phyloP scores from a whole-genome alignment of 1,284 basidiomycete genomes.

The Austroboletus niveus region DNA sequence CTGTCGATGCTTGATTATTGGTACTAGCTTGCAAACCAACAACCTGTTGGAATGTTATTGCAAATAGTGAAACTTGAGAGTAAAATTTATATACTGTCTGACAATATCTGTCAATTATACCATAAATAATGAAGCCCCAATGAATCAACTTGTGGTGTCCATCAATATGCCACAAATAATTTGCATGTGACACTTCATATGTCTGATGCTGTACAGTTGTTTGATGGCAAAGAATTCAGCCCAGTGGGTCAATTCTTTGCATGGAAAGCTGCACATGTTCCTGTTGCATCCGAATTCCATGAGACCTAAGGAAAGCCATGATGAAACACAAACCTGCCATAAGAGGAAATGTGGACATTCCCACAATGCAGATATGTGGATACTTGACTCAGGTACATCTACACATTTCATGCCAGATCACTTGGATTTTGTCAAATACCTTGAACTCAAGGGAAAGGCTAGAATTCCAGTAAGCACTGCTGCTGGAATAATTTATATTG shows the following conservation, averaged over 20 bases:
- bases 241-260: constrained; percentile 16
- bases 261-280: background rate
- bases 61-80: no score
- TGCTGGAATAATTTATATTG: no score
- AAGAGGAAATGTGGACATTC: no score
- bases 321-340: no score
- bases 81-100: constrained; percentile 5
- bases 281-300: constrained; percentile 1
- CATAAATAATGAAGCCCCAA: constrained; percentile 53
- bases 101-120: constrained; percentile 31
- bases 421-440: no score
- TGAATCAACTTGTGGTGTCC: constrained; percentile 49
- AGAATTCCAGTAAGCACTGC: no score
- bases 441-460: no score
- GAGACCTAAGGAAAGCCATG: background rate
- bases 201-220: constrained; percentile 11
- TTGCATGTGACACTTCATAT: constrained; percentile 1
- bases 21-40: constrained; percentile 1
- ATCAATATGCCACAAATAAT: constrained; percentile 43
- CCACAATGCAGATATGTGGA: no score
- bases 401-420: no score
- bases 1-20: constrained; percentile 4
- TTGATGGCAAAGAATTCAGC: constrained; percentile 18
- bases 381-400: no score
- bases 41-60: background rate